Evolutionary conservation across 1,139 yeast genomes (phyloP), one percentile per base, ranked within the genome.

Genomic region (Nakaseomyces sp.): DNA sequence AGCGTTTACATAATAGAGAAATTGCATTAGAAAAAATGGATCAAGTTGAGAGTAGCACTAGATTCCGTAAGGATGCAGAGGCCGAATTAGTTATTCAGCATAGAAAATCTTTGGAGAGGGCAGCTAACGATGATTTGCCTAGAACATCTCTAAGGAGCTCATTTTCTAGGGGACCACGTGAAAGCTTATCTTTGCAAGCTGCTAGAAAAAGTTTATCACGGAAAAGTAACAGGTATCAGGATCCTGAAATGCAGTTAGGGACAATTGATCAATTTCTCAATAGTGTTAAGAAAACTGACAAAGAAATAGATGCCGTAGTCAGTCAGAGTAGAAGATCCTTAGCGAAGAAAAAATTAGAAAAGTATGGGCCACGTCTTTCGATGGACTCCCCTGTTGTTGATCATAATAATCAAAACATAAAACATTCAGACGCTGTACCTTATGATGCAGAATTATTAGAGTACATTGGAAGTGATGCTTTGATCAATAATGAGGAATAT

Each of bases 61-160:
- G 73, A 1, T 72, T 77, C 41, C 73, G 98, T 52, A 84, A 82
- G 55, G 75, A 76, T 24, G 75, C 76, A 48, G 97, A 91, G 60
- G 96, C 96, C 0, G 89, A 86, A 49, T 66, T 80, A 10, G 80
- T 89, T 4, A 70, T 82, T 37, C 77, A 74, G 43, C 73, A 77
- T 47, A 65, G 70, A 42, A 63, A 54, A 30, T 68, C 73, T 0
- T 41, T 63, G 37, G 63, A 63, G 42, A 47, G 52, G 28, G 42
- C 52, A 19, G 51, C 47, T 8, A 50, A 43, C 31, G 58, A 56
- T 25, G 48, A 46, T 18, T 38, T 45, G 5, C 46, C 48, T 3
- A 42, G 51, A 13, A 49, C 42, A 19, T 48, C 54, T 37, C 44
- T 60, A 13, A 50, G 58, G 29, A 41, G 47, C 6, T 44, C 53